A percentile compares a stretch with the other conserved stretches of the same genome.
Conservation (phyloP, 805 yeast species). For the Tetrapisispora pingtungensis region DNA sequence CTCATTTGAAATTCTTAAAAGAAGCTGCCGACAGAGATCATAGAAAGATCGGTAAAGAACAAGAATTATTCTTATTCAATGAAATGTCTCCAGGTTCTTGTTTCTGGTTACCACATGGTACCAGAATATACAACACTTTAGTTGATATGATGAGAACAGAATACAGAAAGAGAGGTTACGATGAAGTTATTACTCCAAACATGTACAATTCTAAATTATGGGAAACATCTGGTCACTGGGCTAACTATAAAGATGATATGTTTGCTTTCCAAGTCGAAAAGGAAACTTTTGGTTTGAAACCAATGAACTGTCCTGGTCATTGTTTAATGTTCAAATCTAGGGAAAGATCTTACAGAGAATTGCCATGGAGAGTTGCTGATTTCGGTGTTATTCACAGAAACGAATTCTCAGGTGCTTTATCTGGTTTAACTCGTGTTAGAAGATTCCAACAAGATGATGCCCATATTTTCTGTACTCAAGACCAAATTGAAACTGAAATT, state of each 20-base stretch:
- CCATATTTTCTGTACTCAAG: constrained; percentile 79
- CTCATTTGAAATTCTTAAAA: constrained; percentile 83
- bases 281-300: constrained; percentile 89
- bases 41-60: constrained; percentile 92
- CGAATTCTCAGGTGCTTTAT: constrained; percentile 87
- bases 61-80: constrained; percentile 88
- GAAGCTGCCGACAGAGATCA: constrained; percentile 96
- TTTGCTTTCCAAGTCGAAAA: constrained; percentile 94
- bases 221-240: constrained; percentile 99
- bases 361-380: constrained; percentile 80
- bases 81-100: constrained; percentile 97
- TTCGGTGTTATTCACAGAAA: constrained; percentile 89
- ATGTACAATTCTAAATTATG: constrained; percentile 96
- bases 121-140: constrained; percentile 88
- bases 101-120: constrained; percentile 98
- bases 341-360: constrained; percentile 73
- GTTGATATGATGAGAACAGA: constrained; percentile 71
- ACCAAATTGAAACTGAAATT: constrained; percentile 71
- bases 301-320: constrained; percentile 95
- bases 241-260: constrained; percentile 94
- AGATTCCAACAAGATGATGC: constrained; percentile 98
- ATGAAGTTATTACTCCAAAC: constrained; percentile 97
- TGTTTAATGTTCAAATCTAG: constrained; percentile 70
- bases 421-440: constrained; percentile 87
- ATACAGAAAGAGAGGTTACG: constrained; percentile 89